A percentile compares a stretch with the other conserved stretches of the same genome.
These are phyloP conservation scores for Colletotrichum sp. DNA, from an alignment of 2,329 filamentous ascomycete genomes.

Conservation along the genomic window DNA sequence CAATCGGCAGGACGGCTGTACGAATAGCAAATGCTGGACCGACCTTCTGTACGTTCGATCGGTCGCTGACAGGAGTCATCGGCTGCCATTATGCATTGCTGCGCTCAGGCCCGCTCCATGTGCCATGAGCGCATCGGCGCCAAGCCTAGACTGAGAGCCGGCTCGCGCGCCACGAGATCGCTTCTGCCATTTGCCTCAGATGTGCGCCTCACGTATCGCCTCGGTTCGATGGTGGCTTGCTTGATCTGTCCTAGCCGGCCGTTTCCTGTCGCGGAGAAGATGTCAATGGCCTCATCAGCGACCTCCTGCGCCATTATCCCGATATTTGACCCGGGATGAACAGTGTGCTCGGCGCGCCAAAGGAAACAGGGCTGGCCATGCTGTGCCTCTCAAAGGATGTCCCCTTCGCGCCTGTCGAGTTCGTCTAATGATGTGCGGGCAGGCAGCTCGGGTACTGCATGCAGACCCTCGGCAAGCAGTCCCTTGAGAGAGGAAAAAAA, in stretches of 20 bases:
- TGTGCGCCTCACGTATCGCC: neutral
- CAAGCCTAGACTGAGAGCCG: neutral
- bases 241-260: neutral
- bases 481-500: neutral
- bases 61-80: neutral
- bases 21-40: neutral
- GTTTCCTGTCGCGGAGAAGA: neutral
- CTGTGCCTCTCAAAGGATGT: neutral
- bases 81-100: neutral
- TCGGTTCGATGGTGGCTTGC: neutral
- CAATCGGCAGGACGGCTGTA: neutral
- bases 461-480: conserved; percentile 4
- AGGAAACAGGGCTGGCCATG: conserved; percentile 14
- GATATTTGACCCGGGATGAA: neutral
- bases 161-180: conserved; percentile 6
- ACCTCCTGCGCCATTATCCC: neutral
- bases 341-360: neutral
- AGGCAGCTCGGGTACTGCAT: neutral
- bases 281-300: neutral
- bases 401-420: conserved; percentile 1
- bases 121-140: neutral
- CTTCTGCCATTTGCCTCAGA: neutral
- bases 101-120: neutral
- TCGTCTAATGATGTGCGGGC: conserved; percentile 8
- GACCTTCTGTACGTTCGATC: neutral